Evolutionary conservation across 1,284 basidiomycete genomes (phyloP).

Genomic region (Neonothopanus nambi): DNA sequence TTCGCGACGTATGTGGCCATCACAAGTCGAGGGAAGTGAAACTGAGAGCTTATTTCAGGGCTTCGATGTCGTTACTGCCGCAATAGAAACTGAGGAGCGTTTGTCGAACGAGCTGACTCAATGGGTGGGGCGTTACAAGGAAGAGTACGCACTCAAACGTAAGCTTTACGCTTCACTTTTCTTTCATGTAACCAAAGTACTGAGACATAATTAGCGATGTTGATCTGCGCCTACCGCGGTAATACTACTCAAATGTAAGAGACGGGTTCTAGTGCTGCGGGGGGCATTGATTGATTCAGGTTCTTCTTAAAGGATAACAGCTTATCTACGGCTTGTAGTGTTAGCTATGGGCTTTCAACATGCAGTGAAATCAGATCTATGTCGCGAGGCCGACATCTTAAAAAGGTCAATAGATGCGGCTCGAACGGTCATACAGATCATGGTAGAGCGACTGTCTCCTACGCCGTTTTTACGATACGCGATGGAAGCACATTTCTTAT

Average conservation of each 20-base stretch:
- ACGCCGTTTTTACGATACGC: constrained; percentile 50
- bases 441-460: constrained; percentile 45
- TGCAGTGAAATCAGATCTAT: constrained; percentile 34
- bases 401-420: constrained; percentile 48
- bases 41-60: constrained; percentile 23
- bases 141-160: constrained; percentile 39
- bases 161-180: constrained; percentile 21
- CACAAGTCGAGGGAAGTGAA: not conserved
- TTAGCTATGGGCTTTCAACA: constrained; percentile 53
- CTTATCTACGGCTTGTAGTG: constrained; percentile 54
- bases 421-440: constrained; percentile 47
- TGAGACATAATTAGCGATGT: constrained; percentile 30
- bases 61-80: constrained; percentile 32
- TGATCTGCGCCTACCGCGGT: constrained; percentile 45
- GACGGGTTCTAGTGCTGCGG: not conserved
- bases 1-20: constrained; percentile 21
- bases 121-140: constrained; percentile 41
- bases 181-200: constrained; percentile 1
- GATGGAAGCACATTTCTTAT: constrained; percentile 54
- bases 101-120: constrained; percentile 34
- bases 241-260: constrained; percentile 49
- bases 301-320: constrained; percentile 39
- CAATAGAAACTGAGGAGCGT: constrained; percentile 36
- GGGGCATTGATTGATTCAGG: constrained; percentile 5
- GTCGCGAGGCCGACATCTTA: constrained; percentile 42